A percentile compares a stretch with the other conserved stretches of the same genome.
These are phyloP conservation scores for Nephelium lappaceum DNA, from an alignment of 345 rosid species.

Conservation along the genomic window DNA sequence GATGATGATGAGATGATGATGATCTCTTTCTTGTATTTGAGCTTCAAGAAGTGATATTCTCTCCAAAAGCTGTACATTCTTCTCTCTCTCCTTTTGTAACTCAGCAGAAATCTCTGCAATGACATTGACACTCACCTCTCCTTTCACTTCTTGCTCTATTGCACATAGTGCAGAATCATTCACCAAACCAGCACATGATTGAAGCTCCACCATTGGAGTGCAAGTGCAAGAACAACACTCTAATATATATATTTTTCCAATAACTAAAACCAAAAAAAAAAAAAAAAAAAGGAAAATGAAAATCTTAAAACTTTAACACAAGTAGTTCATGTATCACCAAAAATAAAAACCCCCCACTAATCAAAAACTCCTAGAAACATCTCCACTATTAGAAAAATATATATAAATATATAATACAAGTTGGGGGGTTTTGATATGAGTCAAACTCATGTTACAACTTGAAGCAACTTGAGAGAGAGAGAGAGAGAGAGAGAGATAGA, in stretches of 20 bases:
- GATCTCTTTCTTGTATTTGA: slow-evolving; percentile 37
- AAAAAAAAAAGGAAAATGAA: too few relatives aligned
- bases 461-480: background rate
- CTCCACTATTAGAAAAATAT: background rate
- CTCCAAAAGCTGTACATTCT: slow-evolving; percentile 52
- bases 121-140: slow-evolving; percentile 26
- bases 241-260: too few relatives aligned
- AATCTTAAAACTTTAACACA: slow-evolving; percentile 9
- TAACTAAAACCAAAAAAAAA: background rate
- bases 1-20: background rate
- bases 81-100: slow-evolving; percentile 48
- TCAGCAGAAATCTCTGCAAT: slow-evolving; percentile 49
- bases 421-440: background rate
- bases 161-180: slow-evolving; percentile 46
- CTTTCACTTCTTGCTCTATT: slow-evolving; percentile 43
- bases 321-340: background rate
- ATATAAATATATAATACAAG: too few relatives aligned
- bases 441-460: background rate
- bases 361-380: slow-evolving; percentile 1
- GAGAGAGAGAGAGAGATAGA: background rate
- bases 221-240: background rate
- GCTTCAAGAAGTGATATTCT: slow-evolving; percentile 60
- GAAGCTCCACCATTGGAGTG: slow-evolving; percentile 46
- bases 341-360: slow-evolving; percentile 12
- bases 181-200: slow-evolving; percentile 43